Conservation (phyloP, 345 rosid species). For the Raphanus sativus region DNA sequence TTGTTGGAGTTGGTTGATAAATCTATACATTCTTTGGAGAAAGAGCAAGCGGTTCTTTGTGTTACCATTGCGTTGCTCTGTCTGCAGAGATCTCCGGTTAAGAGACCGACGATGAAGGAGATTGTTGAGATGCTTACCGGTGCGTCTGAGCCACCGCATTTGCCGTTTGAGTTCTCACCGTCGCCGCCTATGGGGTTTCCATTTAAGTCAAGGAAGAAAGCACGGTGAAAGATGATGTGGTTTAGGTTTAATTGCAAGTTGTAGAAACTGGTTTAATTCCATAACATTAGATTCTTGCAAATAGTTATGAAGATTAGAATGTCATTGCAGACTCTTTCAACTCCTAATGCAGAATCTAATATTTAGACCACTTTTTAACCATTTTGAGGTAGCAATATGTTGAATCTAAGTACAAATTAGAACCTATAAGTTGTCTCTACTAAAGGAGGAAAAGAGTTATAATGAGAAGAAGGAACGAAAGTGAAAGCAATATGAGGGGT, state of each 20-base stretch:
- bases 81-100: conserved; percentile 66
- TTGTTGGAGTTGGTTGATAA: conserved; percentile 67
- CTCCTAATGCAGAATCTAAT: background rate
- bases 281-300: conserved; percentile 29
- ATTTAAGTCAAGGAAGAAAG: conserved; percentile 57
- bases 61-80: conserved; percentile 71
- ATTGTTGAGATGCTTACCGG: conserved; percentile 73
- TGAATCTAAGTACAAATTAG: too few species aligned
- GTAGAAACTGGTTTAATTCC: conserved; percentile 10
- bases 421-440: too few species aligned
- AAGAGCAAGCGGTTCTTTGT: conserved; percentile 64
- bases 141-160: conserved; percentile 59
- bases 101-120: conserved; percentile 66
- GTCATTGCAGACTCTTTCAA: background rate
- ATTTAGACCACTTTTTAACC: background rate
- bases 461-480: too few species aligned
- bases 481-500: background rate
- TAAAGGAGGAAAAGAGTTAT: too few species aligned
- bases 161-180: conserved; percentile 77
- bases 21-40: conserved; percentile 57
- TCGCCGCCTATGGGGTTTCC: conserved; percentile 64
- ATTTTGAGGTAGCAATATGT: background rate
- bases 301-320: conserved; percentile 19
- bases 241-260: background rate
- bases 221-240: conserved; percentile 41